Conservation (phyloP, 352 stramenopile genomes). For the Pythium chondricola region DNA sequence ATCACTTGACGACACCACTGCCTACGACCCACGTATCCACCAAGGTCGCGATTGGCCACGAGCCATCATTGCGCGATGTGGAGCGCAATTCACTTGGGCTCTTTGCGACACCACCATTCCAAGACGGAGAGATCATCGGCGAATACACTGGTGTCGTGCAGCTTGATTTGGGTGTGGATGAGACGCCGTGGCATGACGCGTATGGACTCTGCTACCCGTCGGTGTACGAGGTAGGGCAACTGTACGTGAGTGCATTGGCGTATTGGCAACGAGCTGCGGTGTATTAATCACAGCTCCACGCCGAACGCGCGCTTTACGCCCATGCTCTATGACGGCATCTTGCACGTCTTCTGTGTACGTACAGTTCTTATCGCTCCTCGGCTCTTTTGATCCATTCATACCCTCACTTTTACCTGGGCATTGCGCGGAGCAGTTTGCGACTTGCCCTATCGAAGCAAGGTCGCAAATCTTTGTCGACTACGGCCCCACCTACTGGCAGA, state of each 20-base stretch:
- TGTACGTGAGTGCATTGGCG: conserved; percentile 63
- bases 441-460: conserved; percentile 27
- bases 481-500: conserved; percentile 58
- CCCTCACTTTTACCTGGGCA: background rate
- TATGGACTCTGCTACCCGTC: conserved; percentile 73
- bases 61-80: conserved; percentile 24
- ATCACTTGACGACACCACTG: conserved; percentile 16
- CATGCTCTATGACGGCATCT: conserved; percentile 55
- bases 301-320: conserved; percentile 59
- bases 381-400: background rate
- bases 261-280: conserved; percentile 74
- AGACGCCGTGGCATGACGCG: conserved; percentile 32
- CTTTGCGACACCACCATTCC: conserved; percentile 46
- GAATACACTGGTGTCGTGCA: conserved; percentile 66
- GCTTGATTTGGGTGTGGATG: background rate
- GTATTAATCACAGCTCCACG: conserved; percentile 65
- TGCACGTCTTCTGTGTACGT: conserved; percentile 73
- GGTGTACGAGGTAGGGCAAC: conserved; percentile 50
- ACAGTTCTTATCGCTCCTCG: background rate
- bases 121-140: conserved; percentile 37
- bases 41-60: conserved; percentile 51
- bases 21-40: conserved; percentile 19
- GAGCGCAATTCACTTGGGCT: conserved; percentile 53
- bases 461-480: conserved; percentile 79
- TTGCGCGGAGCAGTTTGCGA: conserved; percentile 38